Conservation (phyloP, 768 basidiomycete genomes). For the Kwoniella pini region DNA sequence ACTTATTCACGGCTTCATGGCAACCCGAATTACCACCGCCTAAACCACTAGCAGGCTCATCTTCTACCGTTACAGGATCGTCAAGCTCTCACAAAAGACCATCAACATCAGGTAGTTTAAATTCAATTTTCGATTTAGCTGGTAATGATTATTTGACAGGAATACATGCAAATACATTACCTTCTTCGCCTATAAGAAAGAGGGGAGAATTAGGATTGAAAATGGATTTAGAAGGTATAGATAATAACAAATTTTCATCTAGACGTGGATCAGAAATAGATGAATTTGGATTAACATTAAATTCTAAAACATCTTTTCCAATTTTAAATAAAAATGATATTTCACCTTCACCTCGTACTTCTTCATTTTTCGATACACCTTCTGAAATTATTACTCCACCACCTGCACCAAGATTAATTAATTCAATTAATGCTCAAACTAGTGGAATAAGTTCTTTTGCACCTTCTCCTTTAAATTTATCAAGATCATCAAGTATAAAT, state of each 20-base stretch:
- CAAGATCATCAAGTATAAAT: constrained; percentile 19
- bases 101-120: not conserved
- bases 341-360: constrained; percentile 16
- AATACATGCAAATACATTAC: constrained; percentile 9
- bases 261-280: constrained; percentile 1
- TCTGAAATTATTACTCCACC: constrained; percentile 12
- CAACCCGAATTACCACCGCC: constrained; percentile 25
- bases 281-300: constrained; percentile 10
- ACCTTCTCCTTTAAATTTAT: constrained; percentile 34
- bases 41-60: constrained; percentile 4
- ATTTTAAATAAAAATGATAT: constrained; percentile 2
- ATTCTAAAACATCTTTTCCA: not conserved
- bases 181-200: not conserved
- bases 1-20: constrained; percentile 32
- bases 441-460: constrained; percentile 14
- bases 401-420: constrained; percentile 4
- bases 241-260: not conserved
- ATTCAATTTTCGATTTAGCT: constrained; percentile 5
- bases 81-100: not conserved
- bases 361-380: constrained; percentile 31
- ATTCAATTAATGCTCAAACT: not conserved
- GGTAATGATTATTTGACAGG: not conserved
- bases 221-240: constrained; percentile 12
- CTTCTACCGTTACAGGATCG: not conserved
- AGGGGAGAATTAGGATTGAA: constrained; percentile 12